phyloP scores from a whole-genome alignment of 352 stramenopile genomes.

The Plasmopara halstedii region DNA sequence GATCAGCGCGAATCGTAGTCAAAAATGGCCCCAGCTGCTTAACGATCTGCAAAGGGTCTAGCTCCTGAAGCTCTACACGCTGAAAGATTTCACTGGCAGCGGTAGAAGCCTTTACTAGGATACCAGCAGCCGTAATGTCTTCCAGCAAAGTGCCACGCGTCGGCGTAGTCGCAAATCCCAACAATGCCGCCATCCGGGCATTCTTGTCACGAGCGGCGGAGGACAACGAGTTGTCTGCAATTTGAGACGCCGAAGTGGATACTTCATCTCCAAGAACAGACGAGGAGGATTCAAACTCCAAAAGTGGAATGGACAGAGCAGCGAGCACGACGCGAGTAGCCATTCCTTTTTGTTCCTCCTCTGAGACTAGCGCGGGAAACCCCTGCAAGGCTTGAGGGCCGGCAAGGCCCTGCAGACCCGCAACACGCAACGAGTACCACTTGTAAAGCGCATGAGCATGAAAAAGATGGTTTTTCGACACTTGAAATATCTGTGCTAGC shows the following conservation, averaged over 20 bases:
- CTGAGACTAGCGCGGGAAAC: conserved; percentile 42
- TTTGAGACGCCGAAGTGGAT: conserved; percentile 45
- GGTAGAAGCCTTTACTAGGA: conserved; percentile 50
- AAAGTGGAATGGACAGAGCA: conserved; percentile 89
- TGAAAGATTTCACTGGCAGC: conserved; percentile 59
- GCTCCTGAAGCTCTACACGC: conserved; percentile 56
- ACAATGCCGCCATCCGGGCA: conserved; percentile 88
- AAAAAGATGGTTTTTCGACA: conserved; percentile 96
- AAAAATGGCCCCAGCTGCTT: conserved; percentile 59
- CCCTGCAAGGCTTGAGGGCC: conserved; percentile 28
- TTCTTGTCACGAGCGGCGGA: conserved; percentile 87
- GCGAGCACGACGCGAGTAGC: conserved; percentile 90
- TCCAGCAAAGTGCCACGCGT: conserved; percentile 88
- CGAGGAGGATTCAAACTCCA: conserved; percentile 53
- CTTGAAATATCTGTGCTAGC: conserved; percentile 95
- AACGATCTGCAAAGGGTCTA: conserved; percentile 75
- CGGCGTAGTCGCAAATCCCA: conserved; percentile 83
- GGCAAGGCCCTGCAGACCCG: conserved; percentile 66
- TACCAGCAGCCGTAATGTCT: conserved; percentile 77
- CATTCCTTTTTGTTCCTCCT: conserved; percentile 77
- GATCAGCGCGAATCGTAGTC: conserved; percentile 30
- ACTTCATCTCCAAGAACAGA: conserved; percentile 52
- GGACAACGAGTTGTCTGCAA: conserved; percentile 26
- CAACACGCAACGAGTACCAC: conserved; percentile 90
- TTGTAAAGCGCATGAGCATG: conserved; percentile 97